phyloP scores from a whole-genome alignment of 768 basidiomycete species.

The Phylloporus sp. region DNA sequence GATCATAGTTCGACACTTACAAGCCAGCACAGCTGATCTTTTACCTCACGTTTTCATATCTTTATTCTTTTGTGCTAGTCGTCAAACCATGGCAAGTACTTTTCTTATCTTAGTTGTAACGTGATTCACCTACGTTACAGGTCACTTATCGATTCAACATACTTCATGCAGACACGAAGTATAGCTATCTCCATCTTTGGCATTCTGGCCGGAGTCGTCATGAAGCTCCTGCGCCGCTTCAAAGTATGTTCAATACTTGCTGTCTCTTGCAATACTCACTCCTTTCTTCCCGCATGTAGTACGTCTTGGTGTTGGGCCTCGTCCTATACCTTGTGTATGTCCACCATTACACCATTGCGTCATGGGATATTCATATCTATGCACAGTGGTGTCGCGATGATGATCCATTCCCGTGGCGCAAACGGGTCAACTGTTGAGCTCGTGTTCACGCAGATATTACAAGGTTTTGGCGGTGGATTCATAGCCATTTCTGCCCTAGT shows the following conservation, averaged over 20 bases:
- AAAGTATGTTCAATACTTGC: slow-evolving; percentile 38
- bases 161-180: slow-evolving; percentile 60
- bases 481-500: slow-evolving; percentile 55
- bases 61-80: slow-evolving; percentile 62
- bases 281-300: slow-evolving; percentile 27
- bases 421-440: slow-evolving; percentile 51
- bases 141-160: slow-evolving; percentile 53
- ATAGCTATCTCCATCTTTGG: slow-evolving; percentile 61
- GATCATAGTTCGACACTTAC: slow-evolving; percentile 2
- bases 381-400: slow-evolving; percentile 56
- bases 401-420: slow-evolving; percentile 69
- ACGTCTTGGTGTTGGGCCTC: slow-evolving; percentile 54
- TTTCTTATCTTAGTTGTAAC: background rate
- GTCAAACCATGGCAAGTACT: slow-evolving; percentile 45
- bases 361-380: background rate
- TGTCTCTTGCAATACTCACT: background rate
- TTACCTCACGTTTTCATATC: slow-evolving; percentile 69
- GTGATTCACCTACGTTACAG: slow-evolving; percentile 30
- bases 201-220: slow-evolving; percentile 53
- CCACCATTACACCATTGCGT: background rate
- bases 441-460: slow-evolving; percentile 65
- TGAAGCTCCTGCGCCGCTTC: slow-evolving; percentile 51
- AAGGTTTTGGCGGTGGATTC: slow-evolving; percentile 72
- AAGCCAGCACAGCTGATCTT: slow-evolving; percentile 47
- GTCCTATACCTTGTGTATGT: slow-evolving; percentile 50